These are phyloP conservation scores for Kalmusia sp. DNA, from an alignment of 2,329 filamentous ascomycete genomes.

Conservation along the genomic window DNA sequence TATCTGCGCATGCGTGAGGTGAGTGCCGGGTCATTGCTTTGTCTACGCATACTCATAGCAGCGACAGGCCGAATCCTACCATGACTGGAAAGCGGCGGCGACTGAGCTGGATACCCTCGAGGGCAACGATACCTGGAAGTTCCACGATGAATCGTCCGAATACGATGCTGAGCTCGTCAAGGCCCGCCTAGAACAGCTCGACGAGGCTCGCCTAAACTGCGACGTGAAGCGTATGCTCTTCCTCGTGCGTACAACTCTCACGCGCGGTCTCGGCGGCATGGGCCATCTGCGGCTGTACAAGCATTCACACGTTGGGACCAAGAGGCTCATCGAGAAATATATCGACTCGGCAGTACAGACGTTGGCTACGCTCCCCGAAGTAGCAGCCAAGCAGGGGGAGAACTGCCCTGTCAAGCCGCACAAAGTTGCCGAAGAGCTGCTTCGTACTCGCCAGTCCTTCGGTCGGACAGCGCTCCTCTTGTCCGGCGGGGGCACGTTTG, in stretches of 20 bases:
- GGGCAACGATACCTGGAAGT: conserved; percentile 83
- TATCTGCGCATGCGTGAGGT: conserved; percentile 71
- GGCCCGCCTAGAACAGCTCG: conserved; percentile 73
- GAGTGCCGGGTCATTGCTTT: conserved; percentile 41
- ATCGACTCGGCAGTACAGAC: conserved; percentile 80
- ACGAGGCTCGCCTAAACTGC: conserved; percentile 73
- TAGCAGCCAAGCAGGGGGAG: conserved; percentile 58
- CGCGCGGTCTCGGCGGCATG: conserved; percentile 84
- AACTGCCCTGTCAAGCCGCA: conserved; percentile 64
- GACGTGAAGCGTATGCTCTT: conserved; percentile 82
- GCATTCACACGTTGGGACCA: conserved; percentile 85
- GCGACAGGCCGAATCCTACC: conserved; percentile 68
- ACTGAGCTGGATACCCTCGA: conserved; percentile 80
- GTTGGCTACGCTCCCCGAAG: conserved; percentile 73
- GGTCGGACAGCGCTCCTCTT: conserved; percentile 84
- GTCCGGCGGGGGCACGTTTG: conserved; percentile 87
- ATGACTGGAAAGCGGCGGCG: conserved; percentile 79
- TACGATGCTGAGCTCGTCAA: conserved; percentile 76
- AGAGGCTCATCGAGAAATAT: conserved; percentile 84
- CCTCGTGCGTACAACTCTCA: conserved; percentile 79
- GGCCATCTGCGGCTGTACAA: conserved; percentile 82
- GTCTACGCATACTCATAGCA: conserved; percentile 36
- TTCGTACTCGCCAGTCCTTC: conserved; percentile 78
- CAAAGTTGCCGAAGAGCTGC: conserved; percentile 70
- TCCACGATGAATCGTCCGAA: conserved; percentile 68